Conservation (phyloP, 345 rosid genomes). For the Salix caprea region DNA sequence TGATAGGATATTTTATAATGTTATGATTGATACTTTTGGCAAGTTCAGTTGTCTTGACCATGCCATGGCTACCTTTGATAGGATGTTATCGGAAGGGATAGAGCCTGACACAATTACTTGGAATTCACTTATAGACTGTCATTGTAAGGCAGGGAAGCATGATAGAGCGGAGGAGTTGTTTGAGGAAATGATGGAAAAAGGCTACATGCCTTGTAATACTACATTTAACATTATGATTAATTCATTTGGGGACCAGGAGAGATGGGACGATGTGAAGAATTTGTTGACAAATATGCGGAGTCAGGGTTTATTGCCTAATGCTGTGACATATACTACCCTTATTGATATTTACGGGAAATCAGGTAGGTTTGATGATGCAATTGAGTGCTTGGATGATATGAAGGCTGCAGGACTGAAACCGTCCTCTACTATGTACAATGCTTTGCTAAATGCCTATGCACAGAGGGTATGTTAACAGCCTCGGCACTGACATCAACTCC, state of each 20-base stretch:
- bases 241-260: conserved; percentile 72
- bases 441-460: conserved; percentile 93
- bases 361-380: conserved; percentile 79
- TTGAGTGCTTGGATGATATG: conserved; percentile 84
- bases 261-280: conserved; percentile 73
- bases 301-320: conserved; percentile 61
- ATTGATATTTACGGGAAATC: conserved; percentile 84
- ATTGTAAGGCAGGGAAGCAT: conserved; percentile 69
- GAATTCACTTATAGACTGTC: conserved; percentile 93
- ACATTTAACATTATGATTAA: conserved; percentile 89
- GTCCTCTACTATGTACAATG: conserved; percentile 87
- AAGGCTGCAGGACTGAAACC: conserved; percentile 73
- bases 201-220: conserved; percentile 68
- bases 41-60: conserved; percentile 87
- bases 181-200: conserved; percentile 67
- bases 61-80: conserved; percentile 76
- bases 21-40: conserved; percentile 91
- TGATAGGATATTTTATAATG: conserved; percentile 83
- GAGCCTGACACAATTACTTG: conserved; percentile 82
- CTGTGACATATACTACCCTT: conserved; percentile 83
- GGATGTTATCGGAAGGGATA: conserved; percentile 73
- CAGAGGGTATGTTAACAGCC: conserved; percentile 60
- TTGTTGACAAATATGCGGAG: conserved; percentile 65
- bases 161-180: conserved; percentile 76
- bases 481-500: conserved; percentile 7